Evolutionary conservation across 768 basidiomycete species (phyloP).

Genomic region (Boletus patriciae): DNA sequence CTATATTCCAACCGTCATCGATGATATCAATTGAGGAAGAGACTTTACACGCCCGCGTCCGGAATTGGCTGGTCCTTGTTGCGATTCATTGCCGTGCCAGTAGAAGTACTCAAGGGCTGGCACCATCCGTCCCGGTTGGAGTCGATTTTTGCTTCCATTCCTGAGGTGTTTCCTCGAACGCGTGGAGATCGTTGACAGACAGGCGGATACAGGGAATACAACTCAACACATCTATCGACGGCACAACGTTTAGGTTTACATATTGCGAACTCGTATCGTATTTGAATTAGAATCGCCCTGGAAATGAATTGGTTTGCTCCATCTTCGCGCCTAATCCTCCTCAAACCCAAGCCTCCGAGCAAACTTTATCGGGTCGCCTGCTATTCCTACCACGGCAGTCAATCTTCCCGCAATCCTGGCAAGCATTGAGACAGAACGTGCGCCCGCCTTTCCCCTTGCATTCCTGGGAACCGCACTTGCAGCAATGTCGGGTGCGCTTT

Average conservation of each 20-base stretch:
- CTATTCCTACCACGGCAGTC: conserved; percentile 79
- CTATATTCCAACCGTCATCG: conserved; percentile 79
- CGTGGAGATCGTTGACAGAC: not conserved
- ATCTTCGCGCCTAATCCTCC: not conserved
- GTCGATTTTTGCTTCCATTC: not conserved
- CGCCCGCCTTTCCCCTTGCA: conserved; percentile 85
- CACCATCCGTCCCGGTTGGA: not conserved
- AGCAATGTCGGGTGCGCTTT: conserved; percentile 76
- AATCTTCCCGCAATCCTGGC: conserved; percentile 81
- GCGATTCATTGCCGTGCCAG: not conserved
- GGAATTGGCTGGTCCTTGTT: not conserved
- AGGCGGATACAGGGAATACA: conserved; percentile 3
- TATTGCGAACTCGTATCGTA: not conserved
- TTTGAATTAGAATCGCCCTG: not conserved
- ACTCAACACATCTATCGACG: conserved; percentile 6
- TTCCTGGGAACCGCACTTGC: conserved; percentile 77
- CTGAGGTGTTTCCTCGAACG: not conserved
- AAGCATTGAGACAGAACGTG: conserved; percentile 67
- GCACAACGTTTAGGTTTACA: conserved; percentile 10
- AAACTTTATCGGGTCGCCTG: conserved; percentile 72
- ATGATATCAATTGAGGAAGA: conserved; percentile 42
- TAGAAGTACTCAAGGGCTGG: not conserved
- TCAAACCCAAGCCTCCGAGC: conserved; percentile 54
- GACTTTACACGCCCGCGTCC: not conserved
- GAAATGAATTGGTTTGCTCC: not conserved